A percentile compares a stretch with the other conserved stretches of the same genome.
These are phyloP conservation scores for Croton laevigatus DNA, from an alignment of 441 rosid species.

Conservation along the genomic window DNA sequence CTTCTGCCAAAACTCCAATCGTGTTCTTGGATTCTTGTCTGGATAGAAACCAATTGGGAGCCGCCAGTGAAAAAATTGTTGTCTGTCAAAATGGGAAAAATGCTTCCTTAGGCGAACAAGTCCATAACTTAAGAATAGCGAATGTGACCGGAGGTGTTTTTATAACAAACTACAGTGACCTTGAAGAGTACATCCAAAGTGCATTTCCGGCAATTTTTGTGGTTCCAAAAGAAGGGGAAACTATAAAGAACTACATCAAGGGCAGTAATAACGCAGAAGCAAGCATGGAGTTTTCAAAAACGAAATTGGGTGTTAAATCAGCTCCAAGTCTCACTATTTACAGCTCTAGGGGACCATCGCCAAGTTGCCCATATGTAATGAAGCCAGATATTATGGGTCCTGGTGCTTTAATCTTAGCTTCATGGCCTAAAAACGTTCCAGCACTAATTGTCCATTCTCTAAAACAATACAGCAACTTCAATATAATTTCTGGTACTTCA, in stretches of 20 bases:
- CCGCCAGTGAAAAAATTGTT: constrained; percentile 56
- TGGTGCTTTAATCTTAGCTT: constrained; percentile 69
- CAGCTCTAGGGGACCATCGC: constrained; percentile 81
- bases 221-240: constrained; percentile 56
- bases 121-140: constrained; percentile 50
- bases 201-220: constrained; percentile 56
- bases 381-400: constrained; percentile 92
- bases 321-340: constrained; percentile 66
- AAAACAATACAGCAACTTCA: constrained; percentile 54
- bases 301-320: constrained; percentile 44
- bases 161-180: constrained; percentile 51
- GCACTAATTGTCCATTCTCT: constrained; percentile 45
- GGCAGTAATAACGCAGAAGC: constrained; percentile 42
- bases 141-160: constrained; percentile 62
- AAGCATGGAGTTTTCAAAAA: constrained; percentile 45
- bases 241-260: constrained; percentile 51
- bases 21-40: constrained; percentile 54
- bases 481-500: constrained; percentile 78
- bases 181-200: constrained; percentile 58
- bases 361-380: constrained; percentile 54
- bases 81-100: constrained; percentile 59
- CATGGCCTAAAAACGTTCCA: constrained; percentile 59
- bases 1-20: constrained; percentile 42
- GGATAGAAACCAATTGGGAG: constrained; percentile 32
- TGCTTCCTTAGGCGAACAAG: constrained; percentile 55